Base-by-base conservation (phyloP, 148 eudicot species). In the Drosera capensis region DNA sequence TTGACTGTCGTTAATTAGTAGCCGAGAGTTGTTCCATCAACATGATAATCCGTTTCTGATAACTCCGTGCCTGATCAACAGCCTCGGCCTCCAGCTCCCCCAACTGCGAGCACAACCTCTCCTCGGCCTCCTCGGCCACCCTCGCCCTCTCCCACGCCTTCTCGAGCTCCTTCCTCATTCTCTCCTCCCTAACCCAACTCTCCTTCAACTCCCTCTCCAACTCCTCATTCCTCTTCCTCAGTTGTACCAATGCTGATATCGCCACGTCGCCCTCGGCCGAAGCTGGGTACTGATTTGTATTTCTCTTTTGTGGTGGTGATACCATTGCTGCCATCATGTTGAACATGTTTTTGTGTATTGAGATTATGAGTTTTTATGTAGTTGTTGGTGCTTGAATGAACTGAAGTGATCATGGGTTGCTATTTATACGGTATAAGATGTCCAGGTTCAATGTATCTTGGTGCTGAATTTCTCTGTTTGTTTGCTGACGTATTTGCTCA, bases 91-190 rank as follows among this genome's bases (percentile, higher is more conserved):
- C 95, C 7, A 74, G 63, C 28, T 85, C 90, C 0, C 85, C 82
- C 2, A 85, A 60, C 38, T 85, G 82, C 0, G 59, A 51, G 47
- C 90, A 80, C 8, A 85, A 68, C 11, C 66, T 56, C 59, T 84
- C 95, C 67, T 84, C 94, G 1, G 75, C 94, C 17, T 79, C 85
- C 41, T 84, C 90, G 6, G 85, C 82, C 23, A 84, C 73, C 17
- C 59, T 59, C n/a, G 74, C 64, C 49, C 85, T 57, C 24, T 51
- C 22, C 71, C 49, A 52, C 14, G 64, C 62, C 8, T 19, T 56
- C 16, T 43, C 29, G 4, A 85, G 63, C 48, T 77, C 80, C 35
- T 19, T 12, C 51, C 43, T 74, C 82, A 70, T 67, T 14, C 29
- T 58, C 62, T 77, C 82, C 46, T 85, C 90, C 23, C 90, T 71